Conservation (phyloP, 352 stramenopile genomes). For the Globisporangium emineosum region DNA sequence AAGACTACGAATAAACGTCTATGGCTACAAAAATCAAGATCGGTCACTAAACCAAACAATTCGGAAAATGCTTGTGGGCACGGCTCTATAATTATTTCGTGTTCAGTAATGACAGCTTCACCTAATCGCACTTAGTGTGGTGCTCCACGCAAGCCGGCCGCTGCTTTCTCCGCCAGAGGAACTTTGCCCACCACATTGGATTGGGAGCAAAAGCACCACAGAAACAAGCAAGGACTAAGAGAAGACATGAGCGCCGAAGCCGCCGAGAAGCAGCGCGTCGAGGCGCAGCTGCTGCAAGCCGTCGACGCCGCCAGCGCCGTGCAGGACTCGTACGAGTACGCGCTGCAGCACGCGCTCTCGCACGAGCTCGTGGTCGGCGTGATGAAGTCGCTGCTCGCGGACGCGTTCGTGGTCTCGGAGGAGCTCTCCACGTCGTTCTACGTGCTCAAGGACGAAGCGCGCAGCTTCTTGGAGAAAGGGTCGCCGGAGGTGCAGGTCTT, state of each 20-base stretch:
- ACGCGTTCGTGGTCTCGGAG: conserved; percentile 88
- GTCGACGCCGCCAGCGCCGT: conserved; percentile 42
- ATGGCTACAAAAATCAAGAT: not conserved
- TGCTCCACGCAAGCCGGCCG: not conserved
- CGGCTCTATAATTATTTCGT: not conserved
- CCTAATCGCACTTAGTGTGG: not conserved
- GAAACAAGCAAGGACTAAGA: not conserved
- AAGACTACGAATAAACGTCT: conserved; percentile 32
- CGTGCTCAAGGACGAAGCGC: conserved; percentile 91
- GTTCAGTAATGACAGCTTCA: not conserved
- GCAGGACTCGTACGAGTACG: conserved; percentile 85
- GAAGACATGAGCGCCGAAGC: conserved; percentile 43
- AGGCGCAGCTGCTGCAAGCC: conserved; percentile 63
- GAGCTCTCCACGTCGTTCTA: conserved; percentile 89
- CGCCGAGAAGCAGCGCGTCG: conserved; percentile 67
- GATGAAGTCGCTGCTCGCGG: conserved; percentile 94
- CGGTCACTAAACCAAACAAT: not conserved
- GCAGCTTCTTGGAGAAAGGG: conserved; percentile 62
- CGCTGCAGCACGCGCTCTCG: conserved; percentile 67
- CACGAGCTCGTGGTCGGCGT: conserved; percentile 94
- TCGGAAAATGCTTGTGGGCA: conserved; percentile 15
- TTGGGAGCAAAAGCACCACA: conserved; percentile 1
- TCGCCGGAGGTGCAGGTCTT: conserved; percentile 86
- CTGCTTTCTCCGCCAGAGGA: not conserved
- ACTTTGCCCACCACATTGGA: conserved; percentile 1